Conservation (phyloP, 805 yeast species). For the Cyberlindnera xishuangbannaensis region DNA sequence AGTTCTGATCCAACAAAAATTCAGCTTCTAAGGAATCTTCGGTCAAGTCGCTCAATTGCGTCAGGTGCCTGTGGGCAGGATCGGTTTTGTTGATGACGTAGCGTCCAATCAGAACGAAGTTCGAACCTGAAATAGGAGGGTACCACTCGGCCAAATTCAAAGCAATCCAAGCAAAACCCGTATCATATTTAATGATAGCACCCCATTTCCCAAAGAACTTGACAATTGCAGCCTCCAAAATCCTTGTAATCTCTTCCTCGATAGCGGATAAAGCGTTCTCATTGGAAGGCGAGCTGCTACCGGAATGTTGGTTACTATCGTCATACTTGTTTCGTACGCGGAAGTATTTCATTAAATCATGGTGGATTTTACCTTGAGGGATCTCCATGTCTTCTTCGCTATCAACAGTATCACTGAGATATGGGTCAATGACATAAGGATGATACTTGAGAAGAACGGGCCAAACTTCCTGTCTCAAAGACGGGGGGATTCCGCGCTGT, state of each 20-base stretch:
- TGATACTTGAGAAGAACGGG: slow-evolving; percentile 75
- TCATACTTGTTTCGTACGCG: slow-evolving; percentile 29
- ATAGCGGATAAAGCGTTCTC: slow-evolving; percentile 24
- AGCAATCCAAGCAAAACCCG: slow-evolving; percentile 85
- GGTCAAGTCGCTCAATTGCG: slow-evolving; percentile 17
- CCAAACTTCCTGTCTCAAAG: slow-evolving; percentile 75
- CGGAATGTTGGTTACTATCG: slow-evolving; percentile 4
- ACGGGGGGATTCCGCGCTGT: slow-evolving; percentile 81
- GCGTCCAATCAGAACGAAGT: slow-evolving; percentile 23
- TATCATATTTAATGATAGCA: slow-evolving; percentile 64
- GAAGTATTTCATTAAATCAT: slow-evolving; percentile 59
- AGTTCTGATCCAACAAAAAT: slow-evolving; percentile 23
- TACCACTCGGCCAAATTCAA: slow-evolving; percentile 85
- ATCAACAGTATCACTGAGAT: slow-evolving; percentile 43
- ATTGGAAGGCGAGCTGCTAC: slow-evolving; percentile 14
- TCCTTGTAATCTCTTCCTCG: slow-evolving; percentile 49
- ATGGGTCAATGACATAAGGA: slow-evolving; percentile 78
- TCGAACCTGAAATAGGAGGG: slow-evolving; percentile 39
- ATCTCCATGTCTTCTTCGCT: slow-evolving; percentile 29
- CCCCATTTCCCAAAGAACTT: slow-evolving; percentile 79
- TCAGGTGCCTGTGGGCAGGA: slow-evolving; percentile 18
- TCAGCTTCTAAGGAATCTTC: slow-evolving; percentile 11
- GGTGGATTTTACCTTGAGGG: slow-evolving; percentile 34
- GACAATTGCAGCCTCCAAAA: slow-evolving; percentile 53
- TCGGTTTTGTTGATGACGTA: slow-evolving; percentile 17